Base-by-base conservation (phyloP, 2,329 filamentous ascomycete genomes). In the Exophiala mesophila region DNA sequence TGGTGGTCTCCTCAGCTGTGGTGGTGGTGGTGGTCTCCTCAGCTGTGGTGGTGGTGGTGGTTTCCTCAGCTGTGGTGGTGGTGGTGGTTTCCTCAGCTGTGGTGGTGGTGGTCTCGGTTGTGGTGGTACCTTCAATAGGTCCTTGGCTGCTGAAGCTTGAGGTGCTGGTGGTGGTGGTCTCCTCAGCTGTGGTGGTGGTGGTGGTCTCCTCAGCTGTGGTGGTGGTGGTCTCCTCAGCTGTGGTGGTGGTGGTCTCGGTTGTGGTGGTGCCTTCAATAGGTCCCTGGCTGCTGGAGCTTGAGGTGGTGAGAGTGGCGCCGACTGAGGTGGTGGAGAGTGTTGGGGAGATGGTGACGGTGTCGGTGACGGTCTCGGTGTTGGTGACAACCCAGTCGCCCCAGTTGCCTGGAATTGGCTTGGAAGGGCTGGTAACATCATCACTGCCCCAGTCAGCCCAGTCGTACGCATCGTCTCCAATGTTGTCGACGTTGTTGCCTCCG, bases 401-500 rank as follows among this genome's bases (percentile, higher is more conserved):
- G 7, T 39, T 18, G 10, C 13, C 13, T 13, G 44, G 26, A 29
- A 47, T 34, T 29, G 44, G 33, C 13, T 28, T 8, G 13, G n/a
- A 16, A 17, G 44, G 44, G 19, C 45, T 31, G 18, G 23, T 28
- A 16, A 31, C 39, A 37, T 38, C 39, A 23, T 43, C 39, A 30
- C 35, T 42, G 4, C 46, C 46, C 46, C 46, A 50, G 34, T 45
- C 37, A 30, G 35, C 18, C 44, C 47, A 47, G 19, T 16, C 37
- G 24, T 38, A 47, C 5, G 33, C 24, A 31, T 34, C 31, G 17
- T 43, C 34, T 16, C 29, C 34, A 9, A n/a, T 7, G 33, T 30
- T 30, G 24, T n/a, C 15, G 19, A 6, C 4, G 12, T 32, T 33
- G n/a, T 13, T 24, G 17, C 20, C 9, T n/a, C 15, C 7, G 4